Evolutionary conservation across 2,329 filamentous ascomycete species (phyloP).

Genomic region (Elsinoe perseae): DNA sequence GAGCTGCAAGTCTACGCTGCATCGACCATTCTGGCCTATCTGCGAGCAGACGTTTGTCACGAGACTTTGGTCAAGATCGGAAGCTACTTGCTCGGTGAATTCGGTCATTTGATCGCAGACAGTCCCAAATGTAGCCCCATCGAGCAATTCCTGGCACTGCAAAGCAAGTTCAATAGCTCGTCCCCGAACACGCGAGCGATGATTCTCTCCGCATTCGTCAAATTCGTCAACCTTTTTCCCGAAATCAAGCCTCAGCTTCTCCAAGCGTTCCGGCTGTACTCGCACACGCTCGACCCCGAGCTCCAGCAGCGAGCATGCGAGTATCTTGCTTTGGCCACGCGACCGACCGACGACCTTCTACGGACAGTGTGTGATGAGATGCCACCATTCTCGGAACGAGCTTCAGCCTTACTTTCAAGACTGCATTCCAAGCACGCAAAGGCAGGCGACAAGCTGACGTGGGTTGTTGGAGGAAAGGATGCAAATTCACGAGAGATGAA

Average conservation of each 20-base stretch:
- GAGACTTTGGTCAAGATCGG: constrained; percentile 98
- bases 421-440: constrained; percentile 84
- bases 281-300: constrained; percentile 89
- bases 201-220: constrained; percentile 90
- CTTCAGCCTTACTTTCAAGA: constrained; percentile 83
- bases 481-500: constrained; percentile 76
- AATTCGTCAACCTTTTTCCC: constrained; percentile 96
- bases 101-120: constrained; percentile 92
- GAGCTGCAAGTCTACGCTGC: constrained; percentile 95
- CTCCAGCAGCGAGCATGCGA: constrained; percentile 94
- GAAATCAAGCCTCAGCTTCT: constrained; percentile 95
- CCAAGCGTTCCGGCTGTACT: constrained; percentile 84
- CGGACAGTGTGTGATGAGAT: constrained; percentile 96
- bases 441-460: constrained; percentile 90
- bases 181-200: constrained; percentile 87
- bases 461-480: constrained; percentile 95
- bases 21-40: constrained; percentile 83
- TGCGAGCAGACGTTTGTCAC: constrained; percentile 89
- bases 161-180: constrained; percentile 80
- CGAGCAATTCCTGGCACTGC: constrained; percentile 89
- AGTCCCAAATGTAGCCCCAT: constrained; percentile 88
- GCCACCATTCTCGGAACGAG: constrained; percentile 92
- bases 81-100: constrained; percentile 90
- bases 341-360: constrained; percentile 83
- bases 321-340: constrained; percentile 75